Base-by-base conservation (phyloP, 2,329 filamentous ascomycete genomes). In the Cercospora citrullina region DNA sequence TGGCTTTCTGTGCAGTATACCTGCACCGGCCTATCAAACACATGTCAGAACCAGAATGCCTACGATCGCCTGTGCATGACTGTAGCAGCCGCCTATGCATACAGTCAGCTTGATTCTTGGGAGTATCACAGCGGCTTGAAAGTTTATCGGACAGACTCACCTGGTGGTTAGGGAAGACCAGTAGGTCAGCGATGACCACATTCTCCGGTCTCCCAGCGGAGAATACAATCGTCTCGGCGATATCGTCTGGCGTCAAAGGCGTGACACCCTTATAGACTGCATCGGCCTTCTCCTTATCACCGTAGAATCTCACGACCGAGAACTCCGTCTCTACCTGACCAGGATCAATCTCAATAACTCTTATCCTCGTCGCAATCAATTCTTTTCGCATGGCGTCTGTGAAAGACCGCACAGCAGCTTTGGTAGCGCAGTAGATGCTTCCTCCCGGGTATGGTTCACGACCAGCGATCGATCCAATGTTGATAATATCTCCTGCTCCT, bases 321-420 rank as follows among this genome's bases (percentile, higher is more conserved):
- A 97, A 97, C 78, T 97, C 92, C 55, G 94, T 97, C 85, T 97
- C 93, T 58, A 97, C 93, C 81, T 96, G 93, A 28, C 94, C 94
- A 0, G 94, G 94, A 76, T 97, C 94, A 75, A 97, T 86, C 80
- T 93, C 91, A 70, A 97, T 96, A 69, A 97, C 85, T 65, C 94
- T 84, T 70, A 97, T 92, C 65, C 91, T 85, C 18, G 90, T 92
- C 6, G 90, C 85, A 73, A 97, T 90, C 68, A 96, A 85, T 81
- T 97, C 94, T 78, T 89, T 92, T 73, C 94, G 86, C 78, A 97
- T 80, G 10, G 90, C 86, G 66, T 96, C 93, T 0, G 92, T 93
- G 81, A 96, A 97, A 72, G 86, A 90, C 74, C 91, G 87, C 65
- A 97, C 90, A 1, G 94, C 94, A 21, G 93, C 92, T 82, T 97